Evolutionary conservation across 164 flowering plant genomes (phyloP), one percentile per base, ranked within the genome.

Genomic region (Magnolia kwangsiensis): DNA sequence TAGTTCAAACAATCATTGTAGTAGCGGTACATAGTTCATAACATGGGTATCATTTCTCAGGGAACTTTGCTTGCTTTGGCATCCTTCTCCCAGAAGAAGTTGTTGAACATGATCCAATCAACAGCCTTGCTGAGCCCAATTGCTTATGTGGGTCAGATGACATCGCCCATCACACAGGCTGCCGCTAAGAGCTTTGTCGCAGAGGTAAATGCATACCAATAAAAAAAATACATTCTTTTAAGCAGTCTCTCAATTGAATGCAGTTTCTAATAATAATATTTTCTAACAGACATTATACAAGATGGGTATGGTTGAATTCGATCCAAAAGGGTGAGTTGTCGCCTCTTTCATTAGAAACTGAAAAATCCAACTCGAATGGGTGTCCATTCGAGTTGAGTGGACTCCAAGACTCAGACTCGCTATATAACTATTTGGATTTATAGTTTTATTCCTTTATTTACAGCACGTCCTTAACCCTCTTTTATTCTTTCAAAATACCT

Each of bases 31-130:
- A 19, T 1, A 2, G 21, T 50, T 55, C 20, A 13, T 16, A 49
- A 7, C 24, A 45, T 24, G 63, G 8, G 67, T 67, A 8, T 31
- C 21, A 29, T 67, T 29, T 27, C 8, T 0, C 69, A 91, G 96
- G 98, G 98, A 66, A 91, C 98, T 63, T 82, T 93, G 86, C 82
- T 85, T 51, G 93, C 92, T 45, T 74, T 93, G 65, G 93, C 90
- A 67, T 80, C 92, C 4, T 86, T 90, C 58, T 91, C 96, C 14
- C 83, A 87, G 73, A 10, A 77, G 5, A 81, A 86, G 72, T 72
- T 85, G 24, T 1, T 89, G 80, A 78, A 77, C 79, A 84, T 76
- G 88, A 69, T 88, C 70, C 86, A 87, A 69, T 89, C 98, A 45
- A 91, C 92, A 72, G 93, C 89, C 18, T 78, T 93, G 77, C 89